Evolutionary conservation across 257 asterid genomes (phyloP), one percentile per base, ranked within the genome.

Genomic region (Nicotiana knightiana): DNA sequence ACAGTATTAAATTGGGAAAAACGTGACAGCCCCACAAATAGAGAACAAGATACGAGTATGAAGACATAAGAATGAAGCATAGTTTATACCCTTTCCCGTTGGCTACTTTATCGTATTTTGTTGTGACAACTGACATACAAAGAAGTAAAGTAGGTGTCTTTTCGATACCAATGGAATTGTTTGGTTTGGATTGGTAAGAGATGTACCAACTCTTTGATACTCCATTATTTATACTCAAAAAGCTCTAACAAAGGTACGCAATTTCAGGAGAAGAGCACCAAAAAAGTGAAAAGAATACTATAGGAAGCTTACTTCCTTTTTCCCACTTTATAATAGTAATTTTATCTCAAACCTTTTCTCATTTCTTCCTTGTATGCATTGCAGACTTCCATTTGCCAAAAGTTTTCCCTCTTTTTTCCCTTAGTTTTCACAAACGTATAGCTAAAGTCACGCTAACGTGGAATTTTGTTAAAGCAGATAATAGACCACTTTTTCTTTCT

Each of bases 361-460:
- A 76, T 76, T 78, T 82, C 28, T 86, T 77, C 85, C 85, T 86
- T 82, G 85, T 83, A 80, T 82, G 88, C 24, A 21, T 21, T 21
- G 24, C 84, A 81, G 81, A 57, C 81, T 83, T 59, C 63, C 75
- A 79, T 48, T 66, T 54, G 81, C 37, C 7, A 58, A 87, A 89
- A 59, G 86, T 70, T 86, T 55, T 48, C 37, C 16, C 57, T 61
- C 82, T 84, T 79, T 88, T 88, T 85, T 88, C 66, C 94, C 90
- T 85, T 86, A 84, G 80, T 67, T 77, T 87, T 83, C 86, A 85
- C 93, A 86, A 89, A 86, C 92, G 89, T 88, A 88, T 81, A 90
- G 83, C 88, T 86, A 88, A 93, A 93, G 91, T 87, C 76, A 84
- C 85, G 90, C 83, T 83, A 86, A 83, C 81, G 83, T 86, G 84